A percentile compares a stretch with the other conserved stretches of the same genome.
Conservation (phyloP, 2,329 filamentous ascomycete genomes). For the Penicillium rolfsii region DNA sequence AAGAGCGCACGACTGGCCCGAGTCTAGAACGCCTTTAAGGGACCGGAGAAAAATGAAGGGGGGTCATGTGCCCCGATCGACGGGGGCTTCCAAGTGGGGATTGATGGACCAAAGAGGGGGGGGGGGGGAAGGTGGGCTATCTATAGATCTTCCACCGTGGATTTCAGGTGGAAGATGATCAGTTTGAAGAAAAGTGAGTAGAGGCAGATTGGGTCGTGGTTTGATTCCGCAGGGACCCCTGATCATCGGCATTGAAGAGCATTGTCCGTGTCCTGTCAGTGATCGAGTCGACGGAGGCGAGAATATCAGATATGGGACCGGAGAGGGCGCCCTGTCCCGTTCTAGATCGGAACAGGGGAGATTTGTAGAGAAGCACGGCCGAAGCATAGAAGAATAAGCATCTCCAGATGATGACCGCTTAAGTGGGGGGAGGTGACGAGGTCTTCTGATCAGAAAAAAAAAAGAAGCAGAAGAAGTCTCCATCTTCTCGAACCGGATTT, state of each 20-base stretch:
- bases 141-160: conserved; percentile 12
- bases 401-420: background rate
- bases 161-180: too few species aligned
- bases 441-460: conserved; percentile 41
- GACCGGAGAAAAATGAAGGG: conserved; percentile 28
- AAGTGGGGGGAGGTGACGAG: conserved; percentile 32
- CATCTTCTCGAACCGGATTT: conserved; percentile 30
- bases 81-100: conserved; percentile 15
- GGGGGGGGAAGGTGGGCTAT: background rate
- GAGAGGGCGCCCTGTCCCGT: background rate
- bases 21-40: conserved; percentile 27
- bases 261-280: background rate
- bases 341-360: background rate
- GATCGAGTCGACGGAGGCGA: background rate
- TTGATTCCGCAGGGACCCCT: background rate
- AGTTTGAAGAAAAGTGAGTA: too few species aligned
- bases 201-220: background rate
- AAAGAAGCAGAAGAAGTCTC: background rate
- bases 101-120: conserved; percentile 12
- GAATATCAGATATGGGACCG: background rate
- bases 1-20: background rate
- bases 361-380: background rate
- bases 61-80: conserved; percentile 34
- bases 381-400: background rate
- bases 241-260: background rate